Percentiles rank a stretch among this genome's conserved stretches.
phyloP scores from a whole-genome alignment of 108 stramenopile genomes.

The Skeletonema grethae region DNA sequence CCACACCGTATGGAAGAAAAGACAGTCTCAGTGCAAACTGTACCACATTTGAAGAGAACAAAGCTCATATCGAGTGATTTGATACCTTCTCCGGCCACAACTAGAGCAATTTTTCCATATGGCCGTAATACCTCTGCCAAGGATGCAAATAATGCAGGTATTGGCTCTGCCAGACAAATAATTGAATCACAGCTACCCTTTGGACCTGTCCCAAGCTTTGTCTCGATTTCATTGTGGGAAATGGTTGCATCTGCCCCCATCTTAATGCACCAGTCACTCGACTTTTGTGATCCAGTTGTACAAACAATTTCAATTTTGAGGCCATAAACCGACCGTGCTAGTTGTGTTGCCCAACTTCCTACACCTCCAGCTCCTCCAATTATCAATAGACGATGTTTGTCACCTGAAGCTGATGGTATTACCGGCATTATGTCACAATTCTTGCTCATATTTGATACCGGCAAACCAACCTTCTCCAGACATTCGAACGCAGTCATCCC shows the following conservation, averaged over 20 bases:
- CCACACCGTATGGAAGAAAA: constrained; percentile 47
- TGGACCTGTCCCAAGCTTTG: constrained; percentile 30
- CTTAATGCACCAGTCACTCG: constrained; percentile 42
- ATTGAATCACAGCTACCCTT: constrained; percentile 57
- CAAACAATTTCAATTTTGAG: constrained; percentile 46
- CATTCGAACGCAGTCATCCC: constrained; percentile 58
- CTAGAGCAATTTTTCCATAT: constrained; percentile 53
- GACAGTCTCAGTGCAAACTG: constrained; percentile 53
- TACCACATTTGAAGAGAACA: constrained; percentile 59
- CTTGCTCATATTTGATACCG: background rate
- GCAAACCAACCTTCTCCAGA: constrained; percentile 44
- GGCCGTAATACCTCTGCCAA: constrained; percentile 57
- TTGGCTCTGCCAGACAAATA: constrained; percentile 58
- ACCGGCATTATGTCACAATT: background rate
- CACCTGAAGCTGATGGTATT: background rate
- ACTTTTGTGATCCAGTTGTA: constrained; percentile 36
- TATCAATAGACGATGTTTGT: constrained; percentile 29
- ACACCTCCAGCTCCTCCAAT: constrained; percentile 62
- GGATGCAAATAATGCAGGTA: constrained; percentile 24
- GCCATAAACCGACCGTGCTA: constrained; percentile 39
- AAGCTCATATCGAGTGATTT: constrained; percentile 53
- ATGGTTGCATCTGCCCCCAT: constrained; percentile 40
- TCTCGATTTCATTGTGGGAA: constrained; percentile 32
- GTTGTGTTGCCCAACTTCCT: constrained; percentile 46
- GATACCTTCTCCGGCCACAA: constrained; percentile 51